Percentiles rank a stretch among this genome's conserved stretches.
These are phyloP conservation scores for Penicillium rolfsii DNA, from an alignment of 2,329 filamentous ascomycete genomes.

Conservation along the genomic window DNA sequence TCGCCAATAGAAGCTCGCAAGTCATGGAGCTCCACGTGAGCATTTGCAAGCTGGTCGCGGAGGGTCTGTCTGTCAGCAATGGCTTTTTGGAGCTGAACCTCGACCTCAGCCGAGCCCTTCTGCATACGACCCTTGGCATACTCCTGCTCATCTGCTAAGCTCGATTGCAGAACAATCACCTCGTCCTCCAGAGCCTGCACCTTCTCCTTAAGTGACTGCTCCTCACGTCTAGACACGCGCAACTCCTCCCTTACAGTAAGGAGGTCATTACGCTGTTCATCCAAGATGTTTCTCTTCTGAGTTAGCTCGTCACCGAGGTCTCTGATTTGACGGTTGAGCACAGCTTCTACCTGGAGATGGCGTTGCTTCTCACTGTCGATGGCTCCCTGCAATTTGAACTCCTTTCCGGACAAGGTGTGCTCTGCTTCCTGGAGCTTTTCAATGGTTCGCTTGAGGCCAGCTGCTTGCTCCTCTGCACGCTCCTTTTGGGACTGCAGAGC, in stretches of 20 bases:
- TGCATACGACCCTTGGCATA: conserved; percentile 61
- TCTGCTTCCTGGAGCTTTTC: conserved; percentile 70
- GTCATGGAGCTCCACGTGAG: conserved; percentile 64
- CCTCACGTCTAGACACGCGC: conserved; percentile 67
- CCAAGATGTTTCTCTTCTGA: conserved; percentile 66
- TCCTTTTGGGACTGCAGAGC: conserved; percentile 68
- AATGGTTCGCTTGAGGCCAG: conserved; percentile 70
- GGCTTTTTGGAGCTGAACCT: conserved; percentile 59
- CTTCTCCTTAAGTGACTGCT: conserved; percentile 66
- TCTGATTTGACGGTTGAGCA: conserved; percentile 72
- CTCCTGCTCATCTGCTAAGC: conserved; percentile 67
- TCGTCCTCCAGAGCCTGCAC: conserved; percentile 73
- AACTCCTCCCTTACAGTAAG: conserved; percentile 69
- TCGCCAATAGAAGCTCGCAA: conserved; percentile 61
- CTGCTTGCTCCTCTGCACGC: conserved; percentile 68
- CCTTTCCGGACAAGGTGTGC: conserved; percentile 68
- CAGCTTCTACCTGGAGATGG: conserved; percentile 70
- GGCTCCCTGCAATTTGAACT: conserved; percentile 67
- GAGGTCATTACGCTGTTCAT: conserved; percentile 68
- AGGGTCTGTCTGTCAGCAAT: conserved; percentile 65
- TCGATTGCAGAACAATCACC: conserved; percentile 71
- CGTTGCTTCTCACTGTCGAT: conserved; percentile 72
- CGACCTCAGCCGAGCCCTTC: conserved; percentile 62
- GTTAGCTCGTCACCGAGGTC: conserved; percentile 73
- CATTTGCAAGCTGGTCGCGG: conserved; percentile 64